Conservation (phyloP, 2,329 filamentous ascomycete species). For the Alternaria sp. region DNA sequence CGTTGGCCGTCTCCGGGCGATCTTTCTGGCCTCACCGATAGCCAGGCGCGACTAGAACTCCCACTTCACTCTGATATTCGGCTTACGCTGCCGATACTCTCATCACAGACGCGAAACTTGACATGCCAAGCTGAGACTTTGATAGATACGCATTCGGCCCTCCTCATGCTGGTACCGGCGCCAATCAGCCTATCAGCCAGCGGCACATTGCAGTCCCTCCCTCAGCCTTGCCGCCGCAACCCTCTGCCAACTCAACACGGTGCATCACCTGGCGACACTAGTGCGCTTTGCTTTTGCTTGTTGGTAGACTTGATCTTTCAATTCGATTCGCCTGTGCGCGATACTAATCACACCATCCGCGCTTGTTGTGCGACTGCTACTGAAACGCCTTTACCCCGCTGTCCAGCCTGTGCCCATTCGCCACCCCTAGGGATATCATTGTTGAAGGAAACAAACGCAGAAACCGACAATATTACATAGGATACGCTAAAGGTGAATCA, state of each 20-base stretch:
- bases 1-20: conserved; percentile 16
- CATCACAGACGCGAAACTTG: conserved; percentile 2
- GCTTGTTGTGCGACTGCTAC: background rate
- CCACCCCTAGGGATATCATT: conserved; percentile 1
- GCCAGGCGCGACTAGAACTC: background rate
- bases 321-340: conserved; percentile 3
- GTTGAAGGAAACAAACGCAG: background rate
- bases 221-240: conserved; percentile 16
- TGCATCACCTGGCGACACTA: conserved; percentile 9
- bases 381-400: conserved; percentile 7
- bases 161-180: conserved; percentile 12
- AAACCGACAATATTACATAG: background rate
- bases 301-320: background rate
- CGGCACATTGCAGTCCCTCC: conserved; percentile 23
- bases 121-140: conserved; percentile 11
- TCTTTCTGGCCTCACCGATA: conserved; percentile 6
- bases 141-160: conserved; percentile 19
- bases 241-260: conserved; percentile 16
- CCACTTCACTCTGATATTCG: background rate
- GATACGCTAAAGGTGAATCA: conserved; percentile 2
- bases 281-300: conserved; percentile 4
- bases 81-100: background rate
- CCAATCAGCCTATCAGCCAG: conserved; percentile 24
- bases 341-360: background rate
- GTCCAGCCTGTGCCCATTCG: conserved; percentile 1